Base-by-base conservation (phyloP, 73 alveolate genomes). In the Paramecium biaurelia region DNA sequence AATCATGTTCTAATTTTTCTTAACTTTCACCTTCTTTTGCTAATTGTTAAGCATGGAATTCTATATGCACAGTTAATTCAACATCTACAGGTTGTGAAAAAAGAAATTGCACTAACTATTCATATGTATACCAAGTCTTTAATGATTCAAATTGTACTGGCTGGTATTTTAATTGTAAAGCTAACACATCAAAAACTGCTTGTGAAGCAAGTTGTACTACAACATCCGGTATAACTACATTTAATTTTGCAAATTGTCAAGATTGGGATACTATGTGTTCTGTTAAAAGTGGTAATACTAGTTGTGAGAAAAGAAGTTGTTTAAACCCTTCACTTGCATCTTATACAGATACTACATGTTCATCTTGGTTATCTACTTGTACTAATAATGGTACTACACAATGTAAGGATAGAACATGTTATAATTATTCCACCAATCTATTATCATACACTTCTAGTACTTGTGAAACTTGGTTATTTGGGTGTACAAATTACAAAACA, bases 201-300 rank as follows among this genome's bases (percentile, higher is more conserved):
- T 72, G 86, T 72, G 30, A 34, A 34, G 86, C 63, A 34, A 72
- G 59, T 72, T 35, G 86, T 4, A 34, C 86, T 28, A 21, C 59
- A 21, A 37, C 86, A 38, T 35, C 26, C 35, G 57, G 23, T 67
- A 35, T 72, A 1, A 24, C 84, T 23, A 67, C 84, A 67, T 67
- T 67, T 67, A 37, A 72, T 72, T 38, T 35, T 72, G 56, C 10
- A 15, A 72, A 37, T 72, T 72, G 86, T 38, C 38, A 32, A 35
- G 15, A 30, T 28, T 72, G 86, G 86, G 20, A 21, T 12, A 21
- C 58, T 4, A 14, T 42, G 32, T 72, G 86, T 12, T 35, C 86
- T 32, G 90, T 79, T 23, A 79, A 79, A 42, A 72, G 86, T 35
- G 32, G 15, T 18, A 37, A 30, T 37, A 72, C 86, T 1, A 42